These are phyloP conservation scores for Cenococcum geophilum DNA, from an alignment of 495 filamentous ascomycete species.

Conservation along the genomic window DNA sequence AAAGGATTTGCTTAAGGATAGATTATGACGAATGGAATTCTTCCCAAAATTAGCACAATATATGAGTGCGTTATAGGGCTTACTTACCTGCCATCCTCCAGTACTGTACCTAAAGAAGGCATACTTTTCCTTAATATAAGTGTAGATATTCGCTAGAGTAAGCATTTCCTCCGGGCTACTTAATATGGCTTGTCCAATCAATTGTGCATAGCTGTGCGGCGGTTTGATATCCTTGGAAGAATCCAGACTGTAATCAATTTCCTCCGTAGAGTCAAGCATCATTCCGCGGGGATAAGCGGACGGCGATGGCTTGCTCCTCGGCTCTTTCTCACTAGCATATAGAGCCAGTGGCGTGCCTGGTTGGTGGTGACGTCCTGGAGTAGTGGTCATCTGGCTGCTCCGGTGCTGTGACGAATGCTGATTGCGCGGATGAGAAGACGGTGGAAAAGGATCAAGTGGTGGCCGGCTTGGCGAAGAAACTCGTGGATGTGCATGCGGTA, in stretches of 20 bases:
- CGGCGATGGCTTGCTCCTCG: slow-evolving; percentile 47
- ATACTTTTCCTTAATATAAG: slow-evolving; percentile 81
- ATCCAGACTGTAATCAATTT: slow-evolving; percentile 81
- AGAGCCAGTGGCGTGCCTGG: slow-evolving; percentile 25
- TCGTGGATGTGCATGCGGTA: slow-evolving; percentile 26
- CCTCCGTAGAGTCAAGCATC: slow-evolving; percentile 67
- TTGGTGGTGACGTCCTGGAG: slow-evolving; percentile 19
- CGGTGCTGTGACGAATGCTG: slow-evolving; percentile 19
- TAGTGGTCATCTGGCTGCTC: slow-evolving; percentile 25
- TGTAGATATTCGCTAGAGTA: slow-evolving; percentile 83
- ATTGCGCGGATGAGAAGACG: slow-evolving; percentile 21
- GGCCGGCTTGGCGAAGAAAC: slow-evolving; percentile 29
- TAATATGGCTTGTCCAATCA: slow-evolving; percentile 94
- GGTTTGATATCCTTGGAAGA: slow-evolving; percentile 84
- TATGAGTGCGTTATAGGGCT: neutral
- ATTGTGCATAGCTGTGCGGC: slow-evolving; percentile 89
- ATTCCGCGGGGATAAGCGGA: slow-evolving; percentile 59
- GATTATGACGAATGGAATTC: slow-evolving; percentile 95
- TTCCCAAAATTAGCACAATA: slow-evolving; percentile 30
- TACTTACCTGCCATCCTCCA: slow-evolving; percentile 76
- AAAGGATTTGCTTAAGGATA: slow-evolving; percentile 90
- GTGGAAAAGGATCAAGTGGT: slow-evolving; percentile 24
- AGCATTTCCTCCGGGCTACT: slow-evolving; percentile 76
- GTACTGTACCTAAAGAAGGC: slow-evolving; percentile 81
- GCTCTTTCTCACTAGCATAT: slow-evolving; percentile 15